phyloP scores from a whole-genome alignment of 768 basidiomycete species.

The Amanita jacksonii region DNA sequence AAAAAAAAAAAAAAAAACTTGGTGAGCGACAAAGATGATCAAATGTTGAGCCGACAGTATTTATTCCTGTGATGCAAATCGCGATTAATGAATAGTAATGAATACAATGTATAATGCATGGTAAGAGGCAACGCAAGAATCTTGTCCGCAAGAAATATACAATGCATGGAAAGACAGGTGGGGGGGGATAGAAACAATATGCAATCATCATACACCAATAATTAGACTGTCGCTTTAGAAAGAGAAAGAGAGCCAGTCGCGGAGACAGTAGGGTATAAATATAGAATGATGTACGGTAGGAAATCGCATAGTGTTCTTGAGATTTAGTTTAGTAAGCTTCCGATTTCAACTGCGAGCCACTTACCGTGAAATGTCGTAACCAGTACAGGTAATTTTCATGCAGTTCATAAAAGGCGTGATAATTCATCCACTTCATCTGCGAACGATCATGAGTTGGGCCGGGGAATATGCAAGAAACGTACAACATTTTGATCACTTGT shows the following conservation, averaged over 20 bases:
- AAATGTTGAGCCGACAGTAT: too few species aligned
- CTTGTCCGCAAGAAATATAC: conserved; percentile 6
- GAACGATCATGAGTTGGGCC: too few species aligned
- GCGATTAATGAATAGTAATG: neutral
- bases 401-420: conserved; percentile 2
- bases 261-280: conserved; percentile 6
- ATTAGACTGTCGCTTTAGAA: neutral
- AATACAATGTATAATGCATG: neutral
- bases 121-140: conserved; percentile 6
- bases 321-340: neutral
- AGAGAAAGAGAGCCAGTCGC: neutral
- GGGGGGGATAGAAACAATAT: neutral
- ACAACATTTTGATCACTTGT: conserved; percentile 24
- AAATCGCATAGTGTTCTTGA: neutral
- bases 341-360: neutral
- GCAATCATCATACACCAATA: conserved; percentile 1
- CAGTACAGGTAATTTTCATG: conserved; percentile 3
- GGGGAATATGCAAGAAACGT: too few species aligned
- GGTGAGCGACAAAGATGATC: too few species aligned
- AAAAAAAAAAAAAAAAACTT: neutral
- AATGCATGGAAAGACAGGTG: neutral
- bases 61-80: neutral
- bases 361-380: conserved; percentile 3
- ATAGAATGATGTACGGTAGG: conserved; percentile 1
- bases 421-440: conserved; percentile 3